Base-by-base conservation (phyloP, 345 rosid species). In the Noccaea caerulescens region DNA sequence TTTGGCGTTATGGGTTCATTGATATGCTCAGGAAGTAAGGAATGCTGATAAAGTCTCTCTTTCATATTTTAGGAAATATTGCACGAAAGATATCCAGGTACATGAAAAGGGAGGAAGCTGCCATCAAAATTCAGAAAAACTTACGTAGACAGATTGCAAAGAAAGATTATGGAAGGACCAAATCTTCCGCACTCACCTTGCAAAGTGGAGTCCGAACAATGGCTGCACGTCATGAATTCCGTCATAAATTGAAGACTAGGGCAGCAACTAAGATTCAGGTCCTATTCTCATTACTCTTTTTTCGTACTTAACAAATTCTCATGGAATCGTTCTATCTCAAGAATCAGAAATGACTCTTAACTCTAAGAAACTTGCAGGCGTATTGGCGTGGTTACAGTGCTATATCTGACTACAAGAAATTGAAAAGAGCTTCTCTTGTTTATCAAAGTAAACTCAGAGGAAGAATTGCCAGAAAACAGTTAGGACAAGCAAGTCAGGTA, bases 261-360 rank as follows among this genome's bases (percentile, higher is more conserved):
- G 89, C 90, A 63, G 87, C 86, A 34, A 74, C 71, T 30, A 67
- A 62, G 39, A 79, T 88, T 68, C 93, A 90, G 97, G 98, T 88
- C 38, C 53, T 58, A 50, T 6, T 53, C 63, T 39, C 12, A 20
- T 49, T 60, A 41, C 34, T 39, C 14, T 66, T 57, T 57, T 75
- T 55, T 13, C 12, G 25, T 66, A 13, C 27, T 44, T 63, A 42
- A 62, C 27, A 63, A 71, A 39, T 63, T 69, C 56, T 47, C 55
- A n/a, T 12, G 76, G 50, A 71, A 65, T 6, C 75, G 7, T 47
- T 68, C 6, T 36, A 74, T 14, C 45, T 57, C 58, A 51, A 77
- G 62, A 66, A 53, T 57, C 33, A 65, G 41, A 77, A 5, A 36
- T 60, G 59, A 67, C 44, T 69, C 57, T 8, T 46, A 45, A 41